Percentiles rank a stretch among this genome's conserved stretches.
phyloP scores from a whole-genome alignment of 2,329 filamentous ascomycete species.

The Fusarium hainanense region DNA sequence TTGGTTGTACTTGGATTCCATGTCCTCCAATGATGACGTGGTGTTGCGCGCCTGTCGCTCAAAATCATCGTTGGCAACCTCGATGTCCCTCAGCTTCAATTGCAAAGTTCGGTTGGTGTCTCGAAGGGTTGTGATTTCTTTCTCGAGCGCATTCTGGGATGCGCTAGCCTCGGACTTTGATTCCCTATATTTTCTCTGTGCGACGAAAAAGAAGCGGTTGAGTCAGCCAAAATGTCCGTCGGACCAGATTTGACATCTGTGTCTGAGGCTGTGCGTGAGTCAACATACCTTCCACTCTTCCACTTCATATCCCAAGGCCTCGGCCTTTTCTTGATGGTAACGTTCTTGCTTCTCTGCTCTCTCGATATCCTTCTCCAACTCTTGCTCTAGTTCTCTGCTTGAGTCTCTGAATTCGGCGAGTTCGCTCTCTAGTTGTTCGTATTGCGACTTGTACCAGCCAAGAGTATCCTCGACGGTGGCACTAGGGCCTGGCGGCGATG shows the following conservation, averaged over 20 bases:
- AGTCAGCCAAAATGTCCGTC: conserved; percentile 18
- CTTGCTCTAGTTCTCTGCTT: conserved; percentile 91
- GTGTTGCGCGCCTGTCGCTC: conserved; percentile 96
- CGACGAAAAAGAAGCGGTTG: conserved; percentile 21
- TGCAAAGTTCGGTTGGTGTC: conserved; percentile 85
- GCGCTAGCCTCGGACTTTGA: conserved; percentile 87
- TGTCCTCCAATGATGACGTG: conserved; percentile 92
- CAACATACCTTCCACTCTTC: conserved; percentile 94
- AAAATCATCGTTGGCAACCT: conserved; percentile 98
- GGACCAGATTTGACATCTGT: not conserved
- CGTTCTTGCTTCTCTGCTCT: conserved; percentile 94
- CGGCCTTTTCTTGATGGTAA: conserved; percentile 85
- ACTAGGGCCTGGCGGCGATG: conserved; percentile 68
- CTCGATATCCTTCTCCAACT: conserved; percentile 96
- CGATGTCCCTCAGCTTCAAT: conserved; percentile 88
- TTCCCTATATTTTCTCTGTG: conserved; percentile 93
- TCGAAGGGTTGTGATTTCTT: conserved; percentile 92
- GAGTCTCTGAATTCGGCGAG: conserved; percentile 93
- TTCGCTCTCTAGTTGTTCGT: conserved; percentile 91
- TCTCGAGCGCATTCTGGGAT: conserved; percentile 88
- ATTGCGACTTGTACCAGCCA: conserved; percentile 95
- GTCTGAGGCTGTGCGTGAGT: not conserved
- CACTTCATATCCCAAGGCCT: conserved; percentile 85
- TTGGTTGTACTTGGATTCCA: conserved; percentile 97
- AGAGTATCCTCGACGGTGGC: conserved; percentile 78